Percentiles rank a stretch among this genome's conserved stretches.
phyloP scores from a whole-genome alignment of 2,329 filamentous ascomycete genomes.

The Neurospora sp. region DNA sequence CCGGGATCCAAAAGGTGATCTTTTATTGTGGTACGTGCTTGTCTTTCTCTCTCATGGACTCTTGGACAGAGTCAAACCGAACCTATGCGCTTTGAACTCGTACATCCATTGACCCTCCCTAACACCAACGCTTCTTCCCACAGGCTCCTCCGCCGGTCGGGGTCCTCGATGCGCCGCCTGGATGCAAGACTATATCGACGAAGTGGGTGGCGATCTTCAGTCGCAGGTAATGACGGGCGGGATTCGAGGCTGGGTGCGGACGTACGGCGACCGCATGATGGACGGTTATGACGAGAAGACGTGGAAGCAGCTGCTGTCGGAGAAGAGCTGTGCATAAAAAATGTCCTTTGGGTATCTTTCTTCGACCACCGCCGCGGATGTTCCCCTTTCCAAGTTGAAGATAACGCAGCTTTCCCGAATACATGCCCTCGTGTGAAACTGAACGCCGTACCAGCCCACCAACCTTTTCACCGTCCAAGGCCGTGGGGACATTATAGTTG shows the following conservation, averaged over 20 bases:
- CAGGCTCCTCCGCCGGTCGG: constrained; percentile 40
- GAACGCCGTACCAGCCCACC: not conserved
- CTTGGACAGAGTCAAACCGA: not conserved
- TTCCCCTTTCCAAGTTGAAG: not conserved
- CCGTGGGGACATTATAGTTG: not conserved
- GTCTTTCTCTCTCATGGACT: not conserved
- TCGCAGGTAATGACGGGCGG: constrained; percentile 40
- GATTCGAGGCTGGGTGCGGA: constrained; percentile 45
- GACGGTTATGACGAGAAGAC: constrained; percentile 37
- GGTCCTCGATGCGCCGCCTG: constrained; percentile 43
- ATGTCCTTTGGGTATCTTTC: constrained; percentile 8
- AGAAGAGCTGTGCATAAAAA: constrained; percentile 1
- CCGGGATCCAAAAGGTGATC: constrained; percentile 37
- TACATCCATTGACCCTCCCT: not conserved
- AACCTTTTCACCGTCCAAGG: not conserved
- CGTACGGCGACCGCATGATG: constrained; percentile 36
- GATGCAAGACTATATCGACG: constrained; percentile 45
- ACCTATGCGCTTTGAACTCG: not conserved
- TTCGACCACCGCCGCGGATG: not conserved
- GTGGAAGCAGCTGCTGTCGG: constrained; percentile 19
- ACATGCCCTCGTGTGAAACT: not conserved
- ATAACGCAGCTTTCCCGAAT: not conserved
- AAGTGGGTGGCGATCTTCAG: constrained; percentile 32
- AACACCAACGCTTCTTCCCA: constrained; percentile 1
- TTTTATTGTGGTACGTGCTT: constrained; percentile 43